Base-by-base conservation (phyloP, 108 stramenopile species). In the Pseudonitzschia multistriata region DNA sequence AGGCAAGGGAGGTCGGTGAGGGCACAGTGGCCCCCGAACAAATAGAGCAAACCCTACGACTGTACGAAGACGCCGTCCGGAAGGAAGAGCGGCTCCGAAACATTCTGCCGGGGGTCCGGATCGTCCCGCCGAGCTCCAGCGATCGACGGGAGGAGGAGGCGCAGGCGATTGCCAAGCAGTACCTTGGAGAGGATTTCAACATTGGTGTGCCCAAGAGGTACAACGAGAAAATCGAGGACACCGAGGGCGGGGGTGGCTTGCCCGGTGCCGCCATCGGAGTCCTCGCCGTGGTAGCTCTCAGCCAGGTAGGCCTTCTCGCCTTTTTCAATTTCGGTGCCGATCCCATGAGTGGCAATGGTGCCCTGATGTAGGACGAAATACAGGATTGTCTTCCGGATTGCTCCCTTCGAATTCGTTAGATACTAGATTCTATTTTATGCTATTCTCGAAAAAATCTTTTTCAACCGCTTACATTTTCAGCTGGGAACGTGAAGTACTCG, bases 31-130 rank as follows among this genome's bases (percentile, higher is more conserved):
- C 29, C 28, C 39, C 42, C 35, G 62, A 52, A 62, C 55, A 67
- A 15, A 54, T 85, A 15, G 25, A 55, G 42, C 10, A 49, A 45
- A 74, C 85, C 0, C 73, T 78, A 49, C 33, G 54, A 17, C 67
- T 74, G 28, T 90, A 86, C 56, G 83, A 85, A 55, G 57, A 68
- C 10, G 86, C 89, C 21, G 76, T 88, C 22, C 34, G 42, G 11
- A 45, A 78, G 37, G 89, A 88, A 55, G 73, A 87, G 55, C 13
- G 68, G 25, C 67, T 90, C 52, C 79, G 89, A 55, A 84, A 77
- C 39, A 71, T 90, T 15, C 56, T 88, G 47, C 86, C 86, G 31
- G 89, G 89, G 27, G 77, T 45, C 11, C 64, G 85, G 25, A 86
- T 86, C 27, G 80, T 82, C n/a, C 85, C 87, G 22, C 87, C 87